A percentile compares a stretch with the other conserved stretches of the same genome.
These are phyloP conservation scores for Boletus subcaerulescens DNA, from an alignment of 768 basidiomycete species.

Conservation along the genomic window DNA sequence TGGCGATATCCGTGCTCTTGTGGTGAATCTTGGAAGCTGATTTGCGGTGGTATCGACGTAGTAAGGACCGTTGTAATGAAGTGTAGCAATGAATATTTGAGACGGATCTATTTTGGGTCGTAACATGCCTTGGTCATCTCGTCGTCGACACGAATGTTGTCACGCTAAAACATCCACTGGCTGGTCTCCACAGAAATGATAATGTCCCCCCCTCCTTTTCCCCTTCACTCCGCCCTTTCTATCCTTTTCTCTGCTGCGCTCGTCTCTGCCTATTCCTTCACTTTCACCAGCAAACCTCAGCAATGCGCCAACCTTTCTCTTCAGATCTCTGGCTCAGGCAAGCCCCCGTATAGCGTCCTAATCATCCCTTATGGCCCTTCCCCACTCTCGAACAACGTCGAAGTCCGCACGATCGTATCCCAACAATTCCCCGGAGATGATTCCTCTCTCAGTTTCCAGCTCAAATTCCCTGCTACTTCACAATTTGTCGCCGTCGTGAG, in stretches of 20 bases:
- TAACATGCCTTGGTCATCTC: too few species aligned
- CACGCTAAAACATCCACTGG: too few species aligned
- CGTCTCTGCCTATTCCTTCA: slow-evolving; percentile 41
- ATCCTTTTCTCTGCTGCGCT: slow-evolving; percentile 27
- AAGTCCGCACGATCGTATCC: slow-evolving; percentile 60
- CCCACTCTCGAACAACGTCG: slow-evolving; percentile 57
- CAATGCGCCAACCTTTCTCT: slow-evolving; percentile 69
- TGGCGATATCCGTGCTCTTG: too few species aligned
- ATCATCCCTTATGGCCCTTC: slow-evolving; percentile 66
- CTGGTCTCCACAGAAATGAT: too few species aligned
- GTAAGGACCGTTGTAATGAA: too few species aligned
- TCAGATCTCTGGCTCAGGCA: slow-evolving; percentile 55
- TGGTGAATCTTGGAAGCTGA: too few species aligned
- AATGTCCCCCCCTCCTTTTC: too few species aligned
- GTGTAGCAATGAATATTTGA: too few species aligned
- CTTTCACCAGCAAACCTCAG: slow-evolving; percentile 44
- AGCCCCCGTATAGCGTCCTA: slow-evolving; percentile 65
- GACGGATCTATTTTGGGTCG: too few species aligned
- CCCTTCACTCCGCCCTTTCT: not conserved
- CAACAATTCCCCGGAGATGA: slow-evolving; percentile 46
- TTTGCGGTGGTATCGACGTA: too few species aligned
- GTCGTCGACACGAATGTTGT: too few species aligned
- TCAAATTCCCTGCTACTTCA: slow-evolving; percentile 63
- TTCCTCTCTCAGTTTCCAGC: slow-evolving; percentile 47
- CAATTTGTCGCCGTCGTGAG: slow-evolving; percentile 77